Percentiles rank a stretch among this genome's conserved stretches.
These are phyloP conservation scores for Coprinopsis sp. DNA, from an alignment of 768 basidiomycete genomes.

Conservation along the genomic window DNA sequence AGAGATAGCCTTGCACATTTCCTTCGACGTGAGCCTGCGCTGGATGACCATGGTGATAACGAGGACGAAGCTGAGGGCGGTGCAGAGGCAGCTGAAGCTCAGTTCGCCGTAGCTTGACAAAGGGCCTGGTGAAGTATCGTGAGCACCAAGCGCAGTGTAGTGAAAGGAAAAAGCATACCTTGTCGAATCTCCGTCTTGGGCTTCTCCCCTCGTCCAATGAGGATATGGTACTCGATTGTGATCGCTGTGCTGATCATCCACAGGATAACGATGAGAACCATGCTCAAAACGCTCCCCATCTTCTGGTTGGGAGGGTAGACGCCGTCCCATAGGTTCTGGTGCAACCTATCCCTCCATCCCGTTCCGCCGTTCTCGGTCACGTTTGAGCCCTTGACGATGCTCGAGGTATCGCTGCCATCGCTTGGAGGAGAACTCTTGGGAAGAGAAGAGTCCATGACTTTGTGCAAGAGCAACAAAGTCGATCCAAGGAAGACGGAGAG, in stretches of 20 bases:
- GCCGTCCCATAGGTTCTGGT: neutral
- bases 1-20: neutral
- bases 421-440: too few species aligned
- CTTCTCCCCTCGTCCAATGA: neutral
- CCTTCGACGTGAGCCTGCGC: neutral
- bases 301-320: neutral
- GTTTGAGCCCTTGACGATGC: too few species aligned
- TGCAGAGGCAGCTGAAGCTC: neutral
- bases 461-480: constrained; percentile 1
- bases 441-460: neutral
- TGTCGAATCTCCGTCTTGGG: too few species aligned
- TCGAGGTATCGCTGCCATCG: too few species aligned
- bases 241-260: neutral
- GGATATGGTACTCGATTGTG: neutral
- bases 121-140: neutral
- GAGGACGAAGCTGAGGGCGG: neutral
- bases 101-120: neutral
- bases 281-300: neutral
- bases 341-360: neutral
- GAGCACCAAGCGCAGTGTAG: neutral
- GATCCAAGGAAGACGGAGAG: neutral
- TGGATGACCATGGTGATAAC: neutral
- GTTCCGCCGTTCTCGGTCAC: constrained; percentile 11
- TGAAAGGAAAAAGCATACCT: too few species aligned
- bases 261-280: neutral